Evolutionary conservation across 2,329 filamentous ascomycete genomes (phyloP), one percentile per base, ranked within the genome.

Genomic region (Penicillium digitatum): DNA sequence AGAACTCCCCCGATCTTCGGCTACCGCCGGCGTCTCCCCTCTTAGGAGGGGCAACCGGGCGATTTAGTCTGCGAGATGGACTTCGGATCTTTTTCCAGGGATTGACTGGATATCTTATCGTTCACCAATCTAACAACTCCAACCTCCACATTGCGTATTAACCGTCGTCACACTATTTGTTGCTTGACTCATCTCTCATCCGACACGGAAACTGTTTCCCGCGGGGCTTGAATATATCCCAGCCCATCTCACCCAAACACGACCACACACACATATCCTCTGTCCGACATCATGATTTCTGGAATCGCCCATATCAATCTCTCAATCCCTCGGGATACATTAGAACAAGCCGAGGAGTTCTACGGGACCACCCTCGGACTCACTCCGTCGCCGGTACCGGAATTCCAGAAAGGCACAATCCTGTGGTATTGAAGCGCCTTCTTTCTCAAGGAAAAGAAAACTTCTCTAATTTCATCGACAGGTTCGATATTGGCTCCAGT

Each of bases 231-330:
- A 24, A 29, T 39, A 50, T 54, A 54, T 44, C 35, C 31, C 43
- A 22, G 31, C 35, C 43, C 38, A 5, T 18, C 29, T 29, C 5
- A 3, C 26, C 32, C 26, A n/a, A 26, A 16, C 9, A 20, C 26
- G 16, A 35, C 27, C 7, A 12, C 16, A 27, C 31, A 48, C 14
- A 20, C n/a, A 37, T 18, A 49, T 18, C n/a, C n/a, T 11, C 9
- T 10, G 43, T 11, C 9, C 12, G 11, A 20, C 39, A 61, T 24
- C 37, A 78, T 81, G 76, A 83, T 84, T 63, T 73, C 76, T 35
- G 79, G 80, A 34, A 72, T 85, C 48, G 78, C 80, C 3, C 81
- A 85, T 69, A 73, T 85, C 57, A 86, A 85, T 65, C 72, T 86
- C 44, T 76, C 79, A n/a, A 80, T 86, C 10, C 82, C 82, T 0